These are phyloP conservation scores for Angomonas deanei DNA, from an alignment of 208 protist genomes.

Conservation along the genomic window DNA sequence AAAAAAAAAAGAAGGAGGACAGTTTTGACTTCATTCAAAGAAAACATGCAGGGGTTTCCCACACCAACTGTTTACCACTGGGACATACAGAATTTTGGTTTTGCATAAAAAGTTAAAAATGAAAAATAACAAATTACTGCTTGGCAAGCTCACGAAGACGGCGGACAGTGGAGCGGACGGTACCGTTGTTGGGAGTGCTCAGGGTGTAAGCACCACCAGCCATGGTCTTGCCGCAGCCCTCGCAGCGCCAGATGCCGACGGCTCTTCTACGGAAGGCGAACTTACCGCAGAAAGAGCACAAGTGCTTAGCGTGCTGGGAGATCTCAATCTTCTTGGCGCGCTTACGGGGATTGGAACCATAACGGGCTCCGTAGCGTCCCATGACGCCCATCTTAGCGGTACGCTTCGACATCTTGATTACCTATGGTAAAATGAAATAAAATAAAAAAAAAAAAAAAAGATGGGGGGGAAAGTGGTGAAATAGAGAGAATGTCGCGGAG, in stretches of 20 bases:
- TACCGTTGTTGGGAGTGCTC: constrained; percentile 94
- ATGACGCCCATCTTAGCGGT: constrained; percentile 99
- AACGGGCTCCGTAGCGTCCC: constrained; percentile 99
- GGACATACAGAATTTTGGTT: neutral
- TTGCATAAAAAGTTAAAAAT: neutral
- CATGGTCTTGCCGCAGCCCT: constrained; percentile 94
- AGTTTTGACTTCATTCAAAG: neutral
- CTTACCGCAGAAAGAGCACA: constrained; percentile 99
- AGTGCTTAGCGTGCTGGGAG: constrained; percentile 97
- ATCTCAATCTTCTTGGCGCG: constrained; percentile 62
- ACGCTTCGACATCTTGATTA: constrained; percentile 87
- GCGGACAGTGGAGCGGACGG: constrained; percentile 96
- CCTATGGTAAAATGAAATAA: constrained; percentile 2
- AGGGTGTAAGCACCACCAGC: constrained; percentile 98
- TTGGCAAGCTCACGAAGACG: constrained; percentile 96
- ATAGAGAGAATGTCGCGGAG: neutral
- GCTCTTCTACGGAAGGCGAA: constrained; percentile 94
- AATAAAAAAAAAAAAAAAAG: constrained; percentile 1
- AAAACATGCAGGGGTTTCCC: neutral
- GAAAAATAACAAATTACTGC: constrained; percentile 17
- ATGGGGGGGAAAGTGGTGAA: neutral
- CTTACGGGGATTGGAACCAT: constrained; percentile 98
- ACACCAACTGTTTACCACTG: neutral
- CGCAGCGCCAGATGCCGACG: constrained; percentile 99
- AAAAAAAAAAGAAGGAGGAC: constrained; percentile 1